Percentiles rank a stretch among this genome's conserved stretches.
phyloP scores from a whole-genome alignment of 306 rosid species.

The Dalbergia cultrata region DNA sequence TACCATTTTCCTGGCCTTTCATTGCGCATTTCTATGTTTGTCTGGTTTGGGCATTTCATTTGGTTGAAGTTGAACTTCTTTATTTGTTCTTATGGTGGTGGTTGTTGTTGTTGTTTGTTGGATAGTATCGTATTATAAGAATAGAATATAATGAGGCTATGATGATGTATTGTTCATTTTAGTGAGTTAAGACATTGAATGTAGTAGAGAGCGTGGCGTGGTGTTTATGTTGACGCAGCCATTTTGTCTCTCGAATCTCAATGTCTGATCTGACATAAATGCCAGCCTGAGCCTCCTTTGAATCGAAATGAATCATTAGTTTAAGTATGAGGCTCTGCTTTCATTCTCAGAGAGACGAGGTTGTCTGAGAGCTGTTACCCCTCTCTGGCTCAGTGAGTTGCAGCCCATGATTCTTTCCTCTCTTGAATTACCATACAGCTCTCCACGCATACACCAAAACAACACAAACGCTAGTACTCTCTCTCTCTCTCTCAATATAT shows the following conservation, averaged over 20 bases:
- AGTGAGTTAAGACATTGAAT: background rate
- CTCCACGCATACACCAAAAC: background rate
- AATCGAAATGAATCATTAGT: background rate
- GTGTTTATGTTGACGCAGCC: background rate
- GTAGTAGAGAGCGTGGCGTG: background rate
- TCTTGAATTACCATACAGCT: background rate
- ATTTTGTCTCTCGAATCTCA: background rate
- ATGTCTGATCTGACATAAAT: background rate
- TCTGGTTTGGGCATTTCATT: background rate
- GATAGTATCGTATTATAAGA: background rate
- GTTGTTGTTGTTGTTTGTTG: background rate
- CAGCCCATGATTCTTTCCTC: background rate
- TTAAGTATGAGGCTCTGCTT: slow-evolving; percentile 3
- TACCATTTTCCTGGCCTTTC: background rate
- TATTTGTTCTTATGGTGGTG: background rate
- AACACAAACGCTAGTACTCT: background rate
- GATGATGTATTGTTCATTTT: background rate
- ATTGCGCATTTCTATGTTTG: background rate
- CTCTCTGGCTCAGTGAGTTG: background rate
- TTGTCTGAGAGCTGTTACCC: background rate
- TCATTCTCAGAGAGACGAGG: background rate
- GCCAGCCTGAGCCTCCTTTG: slow-evolving; percentile 4
- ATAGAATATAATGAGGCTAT: background rate
- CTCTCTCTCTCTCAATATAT: background rate
- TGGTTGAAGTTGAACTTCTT: background rate